phyloP scores from a whole-genome alignment of 176 grass and related monocot species.

The Oryza glumipatula region DNA sequence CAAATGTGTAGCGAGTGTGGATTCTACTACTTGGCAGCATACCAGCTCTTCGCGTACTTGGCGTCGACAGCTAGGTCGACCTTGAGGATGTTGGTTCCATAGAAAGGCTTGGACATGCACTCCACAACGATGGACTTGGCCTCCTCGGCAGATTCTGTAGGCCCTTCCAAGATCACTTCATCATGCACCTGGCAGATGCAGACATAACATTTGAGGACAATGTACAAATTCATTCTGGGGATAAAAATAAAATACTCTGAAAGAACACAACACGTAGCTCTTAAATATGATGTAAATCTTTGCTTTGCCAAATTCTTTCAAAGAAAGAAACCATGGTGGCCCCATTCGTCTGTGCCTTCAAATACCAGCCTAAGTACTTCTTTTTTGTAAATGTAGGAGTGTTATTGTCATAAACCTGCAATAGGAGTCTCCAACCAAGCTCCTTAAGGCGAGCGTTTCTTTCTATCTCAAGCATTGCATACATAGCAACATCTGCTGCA shows the following conservation, averaged over 20 bases:
- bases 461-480: constrained; percentile 96
- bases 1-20: background rate
- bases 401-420: constrained; percentile 58
- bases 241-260: background rate
- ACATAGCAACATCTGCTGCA: constrained; percentile 96
- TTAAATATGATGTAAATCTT: too few relatives aligned
- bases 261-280: background rate
- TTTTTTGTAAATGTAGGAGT: background rate
- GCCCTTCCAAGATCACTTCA: constrained; percentile 87
- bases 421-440: constrained; percentile 87
- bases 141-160: constrained; percentile 67
- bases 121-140: constrained; percentile 75
- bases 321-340: too few relatives aligned
- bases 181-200: constrained; percentile 64
- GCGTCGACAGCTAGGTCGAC: constrained; percentile 81
- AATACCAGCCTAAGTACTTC: background rate
- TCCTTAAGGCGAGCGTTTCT: constrained; percentile 75
- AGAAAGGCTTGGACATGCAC: constrained; percentile 92
- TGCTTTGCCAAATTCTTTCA: too few relatives aligned
- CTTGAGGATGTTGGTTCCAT: constrained; percentile 65
- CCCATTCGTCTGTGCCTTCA: too few relatives aligned
- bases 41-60: constrained; percentile 85
- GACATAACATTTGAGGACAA: background rate
- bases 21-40: constrained; percentile 85
- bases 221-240: too few relatives aligned